phyloP scores from a whole-genome alignment of 2,329 filamentous ascomycete species.

The Davidsoniella neocaledoniae region DNA sequence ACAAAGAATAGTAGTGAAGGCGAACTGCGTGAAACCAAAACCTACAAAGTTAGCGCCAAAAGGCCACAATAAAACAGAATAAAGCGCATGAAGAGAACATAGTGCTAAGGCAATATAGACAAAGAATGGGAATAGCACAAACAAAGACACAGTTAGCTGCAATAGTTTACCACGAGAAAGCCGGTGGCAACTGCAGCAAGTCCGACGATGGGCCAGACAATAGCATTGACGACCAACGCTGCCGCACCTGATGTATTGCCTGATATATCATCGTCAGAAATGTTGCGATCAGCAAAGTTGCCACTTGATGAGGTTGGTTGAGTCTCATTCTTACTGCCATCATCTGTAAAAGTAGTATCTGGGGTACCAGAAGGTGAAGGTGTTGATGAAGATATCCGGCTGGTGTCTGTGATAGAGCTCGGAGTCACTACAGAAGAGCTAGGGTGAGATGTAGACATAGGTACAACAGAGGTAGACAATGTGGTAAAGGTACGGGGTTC shows the following conservation, averaged over 20 bases:
- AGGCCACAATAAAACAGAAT: background rate
- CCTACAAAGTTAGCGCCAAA: background rate
- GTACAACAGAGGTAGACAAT: background rate
- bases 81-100: background rate
- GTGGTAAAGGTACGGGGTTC: background rate
- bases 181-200: background rate
- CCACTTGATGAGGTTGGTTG: too few relatives aligned
- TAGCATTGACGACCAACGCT: conserved; percentile 4
- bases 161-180: background rate
- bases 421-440: too few relatives aligned
- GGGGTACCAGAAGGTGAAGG: background rate
- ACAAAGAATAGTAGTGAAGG: background rate
- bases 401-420: too few relatives aligned
- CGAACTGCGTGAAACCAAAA: background rate
- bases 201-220: conserved; percentile 10
- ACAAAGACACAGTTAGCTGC: background rate
- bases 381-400: too few relatives aligned
- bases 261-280: too few relatives aligned
- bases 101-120: background rate
- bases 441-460: background rate
- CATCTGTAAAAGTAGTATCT: too few relatives aligned
- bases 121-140: background rate
- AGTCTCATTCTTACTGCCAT: too few relatives aligned
- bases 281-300: too few relatives aligned
- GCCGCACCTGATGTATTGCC: too few relatives aligned